Evolutionary conservation across 1,284 basidiomycete species (phyloP), one percentile per base, ranked within the genome.

Genomic region (Sanguinoderma infundibulare): DNA sequence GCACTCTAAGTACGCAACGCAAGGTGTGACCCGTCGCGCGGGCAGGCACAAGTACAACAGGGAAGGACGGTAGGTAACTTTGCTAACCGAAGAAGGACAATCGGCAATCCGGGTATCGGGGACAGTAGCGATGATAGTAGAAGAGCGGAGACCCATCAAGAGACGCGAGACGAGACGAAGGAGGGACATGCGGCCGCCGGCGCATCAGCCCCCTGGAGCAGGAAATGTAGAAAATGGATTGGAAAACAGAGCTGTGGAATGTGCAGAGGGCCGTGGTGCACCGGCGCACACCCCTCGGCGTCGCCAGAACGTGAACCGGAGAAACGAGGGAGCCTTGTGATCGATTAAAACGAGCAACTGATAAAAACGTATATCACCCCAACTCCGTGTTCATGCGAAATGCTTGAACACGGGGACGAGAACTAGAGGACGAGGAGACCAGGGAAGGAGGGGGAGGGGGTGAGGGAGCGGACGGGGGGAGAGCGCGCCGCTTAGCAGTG

Each of bases 401-500:
- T 22, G 24, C 24, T 46, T 46, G 5, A 46, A 46, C 24, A 22
- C 42, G 24, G 42, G 34, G 34, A 26, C 4, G 28, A 17, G 42
- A 28, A 20, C 2, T 26, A 20, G 14, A 26, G 42, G 14, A 46
- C 14, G 24, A 46, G 24, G 14, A 7, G 22, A 44, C 42, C 2
- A n/a, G n/a, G n/a, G n/a, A n/a, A n/a, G n/a, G n/a, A n/a, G n/a
- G n/a, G n/a, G n/a, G n/a, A n/a, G n/a, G n/a, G n/a, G n/a, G n/a
- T n/a, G n/a, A n/a, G n/a, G n/a, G n/a, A n/a, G n/a, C n/a, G n/a
- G n/a, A n/a, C n/a, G n/a, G n/a, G n/a, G n/a, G n/a, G n/a, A n/a
- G 3, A 24, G 40, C 40, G 42, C 42, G n/a, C 15, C 20, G 38
- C 44, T 71, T 61, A 76, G 60, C 76, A 77, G n/a, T 64, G 39